Evolutionary conservation across 495 filamentous ascomycete species (phyloP), one percentile per base, ranked within the genome.

Genomic region (Penicillium odoratum): DNA sequence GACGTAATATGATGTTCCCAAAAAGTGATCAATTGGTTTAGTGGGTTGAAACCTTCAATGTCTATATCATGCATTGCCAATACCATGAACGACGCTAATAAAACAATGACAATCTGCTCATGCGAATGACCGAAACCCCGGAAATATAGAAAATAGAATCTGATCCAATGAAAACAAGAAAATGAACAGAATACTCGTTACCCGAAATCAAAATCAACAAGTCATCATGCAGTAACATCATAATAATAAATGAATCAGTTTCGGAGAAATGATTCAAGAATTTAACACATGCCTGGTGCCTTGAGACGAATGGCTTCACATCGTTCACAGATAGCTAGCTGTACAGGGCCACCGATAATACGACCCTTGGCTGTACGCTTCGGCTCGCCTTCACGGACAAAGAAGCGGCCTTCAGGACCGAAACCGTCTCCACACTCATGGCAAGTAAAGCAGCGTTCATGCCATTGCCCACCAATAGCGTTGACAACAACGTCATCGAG

Each of bases 401-500:
- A 89, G 69, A 86, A 89, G 36, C 83, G 72, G 4, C 86, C 86
- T 53, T 88, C 84, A 5, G 70, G 55, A 0, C 78, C 80, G 58
- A 89, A 87, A 0, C 76, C 81, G 29, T 76, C 78, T 8, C 78
- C 78, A 59, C 86, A 89, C 63, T 88, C 83, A 74, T 88, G 74
- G 67, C 94, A 99, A 57, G 84, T 81, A 72, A 99, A 99, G 72
- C 94, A 99, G 51, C 83, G 78, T 26, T 88, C 87, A 71, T 98
- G 95, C 94, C 94, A 99, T 75, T 98, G 93, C 13, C 83, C 86
- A 16, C 91, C 95, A 55, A 98, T 79, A 0, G 94, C 94, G 59
- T 84, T 84, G 36, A 97, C 84, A 38, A 95, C 92, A 69, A 89
- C 83, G 46, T 96, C 85, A 48, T 96, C 92, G 46, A 93, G 83